Evolutionary conservation across 345 rosid species (phyloP).

Genomic region (Salix purpurea): DNA sequence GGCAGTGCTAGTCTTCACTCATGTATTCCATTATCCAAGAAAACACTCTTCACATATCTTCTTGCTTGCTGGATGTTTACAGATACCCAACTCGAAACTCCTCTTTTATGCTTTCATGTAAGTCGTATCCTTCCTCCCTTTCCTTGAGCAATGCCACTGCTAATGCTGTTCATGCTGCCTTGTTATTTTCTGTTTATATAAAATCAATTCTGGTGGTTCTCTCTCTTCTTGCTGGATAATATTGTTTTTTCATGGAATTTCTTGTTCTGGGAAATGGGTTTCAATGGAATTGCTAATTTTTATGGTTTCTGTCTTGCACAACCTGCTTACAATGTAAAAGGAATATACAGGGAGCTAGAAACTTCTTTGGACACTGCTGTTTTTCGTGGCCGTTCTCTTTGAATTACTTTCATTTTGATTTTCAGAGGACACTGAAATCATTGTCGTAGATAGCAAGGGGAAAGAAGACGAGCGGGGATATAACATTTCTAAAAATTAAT

Average conservation of each 20-base stretch:
- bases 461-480: not conserved
- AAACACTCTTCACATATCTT: not conserved
- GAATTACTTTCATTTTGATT: not conserved
- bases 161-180: not conserved
- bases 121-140: not conserved
- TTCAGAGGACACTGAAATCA: not conserved
- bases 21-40: not conserved
- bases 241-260: too few relatives aligned
- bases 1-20: not conserved
- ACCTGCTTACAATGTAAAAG: not conserved
- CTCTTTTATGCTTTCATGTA: not conserved
- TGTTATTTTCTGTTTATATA: not conserved
- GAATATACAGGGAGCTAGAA: not conserved
- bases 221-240: not conserved
- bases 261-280: too few relatives aligned
- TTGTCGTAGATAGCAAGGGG: not conserved
- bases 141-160: not conserved
- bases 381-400: not conserved
- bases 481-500: not conserved
- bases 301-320: not conserved
- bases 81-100: not conserved
- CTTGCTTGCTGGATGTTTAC: not conserved
- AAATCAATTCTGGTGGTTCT: not conserved
- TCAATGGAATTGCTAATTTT: too few relatives aligned
- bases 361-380: not conserved